Conservation (phyloP, 2,329 filamentous ascomycete genomes). For the Venturia asperata region DNA sequence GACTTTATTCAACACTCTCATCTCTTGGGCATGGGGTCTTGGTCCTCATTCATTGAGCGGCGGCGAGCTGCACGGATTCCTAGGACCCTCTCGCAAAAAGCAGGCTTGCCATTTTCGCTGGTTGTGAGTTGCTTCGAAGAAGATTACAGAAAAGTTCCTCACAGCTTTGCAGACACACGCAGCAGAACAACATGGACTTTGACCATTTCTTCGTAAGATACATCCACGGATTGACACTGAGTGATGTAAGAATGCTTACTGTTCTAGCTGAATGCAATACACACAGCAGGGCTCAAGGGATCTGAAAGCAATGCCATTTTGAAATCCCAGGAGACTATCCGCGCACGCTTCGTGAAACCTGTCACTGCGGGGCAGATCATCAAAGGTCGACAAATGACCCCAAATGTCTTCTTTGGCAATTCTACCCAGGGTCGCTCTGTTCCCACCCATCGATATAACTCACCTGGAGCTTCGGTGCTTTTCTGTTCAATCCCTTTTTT, state of each 20-base stretch:
- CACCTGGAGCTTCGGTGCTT: neutral
- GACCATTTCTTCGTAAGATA: neutral
- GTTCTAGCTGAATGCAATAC: neutral
- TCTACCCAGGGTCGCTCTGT: neutral
- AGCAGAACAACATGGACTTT: slow-evolving; percentile 4
- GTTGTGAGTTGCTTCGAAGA: neutral
- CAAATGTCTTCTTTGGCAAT: slow-evolving; percentile 9
- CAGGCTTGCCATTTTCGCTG: slow-evolving; percentile 7
- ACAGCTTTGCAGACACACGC: neutral
- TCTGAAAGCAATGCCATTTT: neutral
- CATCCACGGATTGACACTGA: neutral
- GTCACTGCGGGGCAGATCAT: neutral
- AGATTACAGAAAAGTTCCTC: neutral
- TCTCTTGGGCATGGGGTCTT: neutral
- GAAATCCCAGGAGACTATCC: slow-evolving; percentile 11
- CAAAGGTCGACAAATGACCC: slow-evolving; percentile 6
- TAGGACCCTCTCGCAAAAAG: neutral
- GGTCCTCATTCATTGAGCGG: neutral
- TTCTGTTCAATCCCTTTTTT: slow-evolving; percentile 1
- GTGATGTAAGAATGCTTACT: neutral
- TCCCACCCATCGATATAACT: neutral
- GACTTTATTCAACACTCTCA: neutral
- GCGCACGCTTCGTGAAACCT: slow-evolving; percentile 10
- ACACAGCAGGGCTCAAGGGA: neutral
- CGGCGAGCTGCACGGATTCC: neutral